Percentiles rank a stretch among this genome's conserved stretches.
Evolutionary conservation across 495 filamentous ascomycete species (phyloP).

Genomic region (Copromyces sp.): DNA sequence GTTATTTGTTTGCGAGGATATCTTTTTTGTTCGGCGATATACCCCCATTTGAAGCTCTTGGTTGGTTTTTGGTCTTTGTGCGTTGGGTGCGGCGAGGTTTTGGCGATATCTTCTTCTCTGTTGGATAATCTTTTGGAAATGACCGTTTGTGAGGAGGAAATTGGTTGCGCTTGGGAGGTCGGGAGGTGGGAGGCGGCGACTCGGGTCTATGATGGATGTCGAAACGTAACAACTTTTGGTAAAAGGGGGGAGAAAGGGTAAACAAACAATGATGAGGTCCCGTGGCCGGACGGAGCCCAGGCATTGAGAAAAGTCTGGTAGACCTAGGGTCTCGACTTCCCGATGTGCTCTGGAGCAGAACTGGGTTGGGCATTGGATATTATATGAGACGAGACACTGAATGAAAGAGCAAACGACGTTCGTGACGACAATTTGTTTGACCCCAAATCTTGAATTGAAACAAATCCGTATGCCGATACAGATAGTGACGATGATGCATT

Average conservation of each 20-base stretch:
- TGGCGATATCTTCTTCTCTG: neutral
- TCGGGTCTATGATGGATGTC: neutral
- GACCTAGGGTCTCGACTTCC: neutral
- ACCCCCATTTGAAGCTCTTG: conserved; percentile 6
- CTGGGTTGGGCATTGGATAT: neutral
- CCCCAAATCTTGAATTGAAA: neutral
- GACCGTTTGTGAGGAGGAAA: neutral
- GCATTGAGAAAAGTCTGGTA: neutral
- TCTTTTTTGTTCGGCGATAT: conserved; percentile 7
- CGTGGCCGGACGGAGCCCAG: neutral
- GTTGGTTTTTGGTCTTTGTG: neutral
- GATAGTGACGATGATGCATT: neutral
- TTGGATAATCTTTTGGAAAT: neutral
- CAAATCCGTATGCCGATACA: neutral
- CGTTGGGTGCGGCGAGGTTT: neutral
- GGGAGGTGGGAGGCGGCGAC: neutral
- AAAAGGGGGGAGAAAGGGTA: neutral
- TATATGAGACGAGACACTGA: neutral
- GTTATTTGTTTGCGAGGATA: conserved; percentile 1
- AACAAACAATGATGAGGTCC: neutral
- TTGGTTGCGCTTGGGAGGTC: neutral
- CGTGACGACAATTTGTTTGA: neutral
- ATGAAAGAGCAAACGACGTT: neutral
- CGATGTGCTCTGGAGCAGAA: neutral
- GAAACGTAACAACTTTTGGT: neutral